Conservation (phyloP, 306 rosid species). For the Chamaecrista fasciculata region DNA sequence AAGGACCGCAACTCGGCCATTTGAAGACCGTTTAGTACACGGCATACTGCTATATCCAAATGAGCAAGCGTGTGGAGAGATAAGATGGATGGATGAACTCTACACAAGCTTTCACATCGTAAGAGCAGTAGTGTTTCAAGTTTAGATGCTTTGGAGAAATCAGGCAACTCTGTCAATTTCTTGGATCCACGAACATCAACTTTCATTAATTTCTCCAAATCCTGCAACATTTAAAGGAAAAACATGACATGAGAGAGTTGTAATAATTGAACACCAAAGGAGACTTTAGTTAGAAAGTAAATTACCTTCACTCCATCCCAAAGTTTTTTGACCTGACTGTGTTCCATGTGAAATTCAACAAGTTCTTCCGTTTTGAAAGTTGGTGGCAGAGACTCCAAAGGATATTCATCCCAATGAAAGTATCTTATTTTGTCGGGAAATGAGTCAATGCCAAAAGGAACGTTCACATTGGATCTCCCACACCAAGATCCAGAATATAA, state of each 20-base stretch:
- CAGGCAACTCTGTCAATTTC: not conserved
- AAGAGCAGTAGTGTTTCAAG: not conserved
- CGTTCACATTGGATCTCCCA: not conserved
- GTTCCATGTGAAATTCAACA: too few species aligned
- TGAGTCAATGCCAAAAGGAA: not conserved
- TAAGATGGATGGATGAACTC: too few species aligned
- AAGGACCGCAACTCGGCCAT: not conserved
- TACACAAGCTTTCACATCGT: not conserved
- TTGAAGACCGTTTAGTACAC: not conserved
- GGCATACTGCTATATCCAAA: not conserved
- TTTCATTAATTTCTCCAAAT: not conserved
- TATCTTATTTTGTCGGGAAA: not conserved
- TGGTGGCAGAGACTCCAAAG: too few species aligned
- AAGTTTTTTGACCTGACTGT: too few species aligned
- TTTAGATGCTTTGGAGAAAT: not conserved
- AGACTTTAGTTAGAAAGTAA: too few species aligned
- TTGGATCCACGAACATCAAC: not conserved
- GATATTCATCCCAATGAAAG: not conserved
- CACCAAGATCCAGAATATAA: too few species aligned
- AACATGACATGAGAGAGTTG: not conserved
- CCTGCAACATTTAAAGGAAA: not conserved
- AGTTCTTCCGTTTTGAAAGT: too few species aligned
- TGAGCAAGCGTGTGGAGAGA: not conserved
- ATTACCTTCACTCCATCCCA: not conserved
- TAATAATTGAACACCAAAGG: too few species aligned